These are phyloP conservation scores for Oryza longistaminata DNA, from an alignment of 176 grass and related monocot species.

Conservation along the genomic window DNA sequence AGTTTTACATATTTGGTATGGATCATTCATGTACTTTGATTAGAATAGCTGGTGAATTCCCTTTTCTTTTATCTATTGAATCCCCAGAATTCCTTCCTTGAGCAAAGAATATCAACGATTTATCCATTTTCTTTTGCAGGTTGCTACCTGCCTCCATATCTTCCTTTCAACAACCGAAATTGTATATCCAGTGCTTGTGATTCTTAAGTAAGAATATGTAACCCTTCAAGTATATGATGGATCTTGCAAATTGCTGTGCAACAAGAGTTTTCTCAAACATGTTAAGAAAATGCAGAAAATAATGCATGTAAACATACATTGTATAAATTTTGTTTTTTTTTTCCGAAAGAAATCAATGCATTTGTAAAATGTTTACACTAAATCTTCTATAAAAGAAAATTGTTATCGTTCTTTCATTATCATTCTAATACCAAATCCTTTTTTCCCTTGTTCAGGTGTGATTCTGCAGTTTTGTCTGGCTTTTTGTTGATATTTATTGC, in stretches of 20 bases:
- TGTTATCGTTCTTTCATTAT: background rate
- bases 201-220: conserved; percentile 76
- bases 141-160: conserved; percentile 61
- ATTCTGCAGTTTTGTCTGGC: conserved; percentile 91
- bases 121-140: conserved; percentile 43
- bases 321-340: background rate
- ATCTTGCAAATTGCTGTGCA: background rate
- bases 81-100: conserved; percentile 1
- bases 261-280: background rate
- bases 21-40: conserved; percentile 4
- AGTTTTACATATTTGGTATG: conserved; percentile 4
- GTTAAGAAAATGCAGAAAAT: conserved; percentile 2
- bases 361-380: background rate
- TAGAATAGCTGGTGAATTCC: background rate
- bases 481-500: conserved; percentile 91
- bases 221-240: conserved; percentile 14
- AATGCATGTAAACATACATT: conserved; percentile 14
- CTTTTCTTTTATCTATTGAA: background rate
- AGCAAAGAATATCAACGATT: background rate
- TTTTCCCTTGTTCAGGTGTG: conserved; percentile 62
- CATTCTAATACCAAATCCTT: conserved; percentile 30
- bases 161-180: conserved; percentile 63
- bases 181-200: conserved; percentile 81
- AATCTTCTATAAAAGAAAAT: conserved; percentile 6
- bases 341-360: background rate